Evolutionary conservation across 176 grass and related monocot species (phyloP).

Genomic region (Avena eriantha): DNA sequence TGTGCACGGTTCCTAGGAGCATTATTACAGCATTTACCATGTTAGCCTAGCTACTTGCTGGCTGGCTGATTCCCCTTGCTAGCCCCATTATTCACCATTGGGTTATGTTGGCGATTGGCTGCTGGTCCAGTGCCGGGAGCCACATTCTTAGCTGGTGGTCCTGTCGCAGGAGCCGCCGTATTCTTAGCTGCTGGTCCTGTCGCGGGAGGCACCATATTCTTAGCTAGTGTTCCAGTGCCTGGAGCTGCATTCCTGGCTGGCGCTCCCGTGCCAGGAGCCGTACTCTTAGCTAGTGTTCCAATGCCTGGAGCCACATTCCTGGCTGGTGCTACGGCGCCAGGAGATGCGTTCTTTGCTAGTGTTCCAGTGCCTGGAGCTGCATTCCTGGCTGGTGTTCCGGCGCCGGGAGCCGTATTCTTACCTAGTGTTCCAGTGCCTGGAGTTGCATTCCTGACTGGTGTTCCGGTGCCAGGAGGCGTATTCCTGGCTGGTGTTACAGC

Average conservation of each 20-base stretch:
- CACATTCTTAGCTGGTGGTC: slow-evolving; percentile 9
- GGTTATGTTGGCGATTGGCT: slow-evolving; percentile 11
- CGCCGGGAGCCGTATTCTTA: not conserved
- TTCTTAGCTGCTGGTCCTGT: not conserved
- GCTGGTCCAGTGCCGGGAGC: not conserved
- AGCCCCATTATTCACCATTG: slow-evolving; percentile 9
- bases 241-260: not conserved
- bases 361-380: not conserved
- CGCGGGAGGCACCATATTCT: too few species aligned
- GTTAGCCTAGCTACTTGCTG: slow-evolving; percentile 35
- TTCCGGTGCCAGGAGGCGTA: not conserved
- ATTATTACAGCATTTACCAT: slow-evolving; percentile 47
- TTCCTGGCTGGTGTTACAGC: not conserved
- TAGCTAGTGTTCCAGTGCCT: not conserved
- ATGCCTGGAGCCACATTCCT: not conserved
- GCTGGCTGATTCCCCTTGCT: slow-evolving; percentile 28
- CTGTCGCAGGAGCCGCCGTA: not conserved
- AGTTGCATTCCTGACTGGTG: not conserved
- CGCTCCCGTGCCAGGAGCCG: not conserved
- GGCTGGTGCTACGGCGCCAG: not conserved
- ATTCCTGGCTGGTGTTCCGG: not conserved
- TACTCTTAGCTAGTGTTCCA: not conserved
- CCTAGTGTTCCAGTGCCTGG: not conserved
- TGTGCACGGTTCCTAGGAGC: slow-evolving; percentile 17
- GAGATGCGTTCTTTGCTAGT: not conserved